These are phyloP conservation scores for Blastobotrys aristatus DNA, from an alignment of 1,139 yeast species.

Conservation along the genomic window DNA sequence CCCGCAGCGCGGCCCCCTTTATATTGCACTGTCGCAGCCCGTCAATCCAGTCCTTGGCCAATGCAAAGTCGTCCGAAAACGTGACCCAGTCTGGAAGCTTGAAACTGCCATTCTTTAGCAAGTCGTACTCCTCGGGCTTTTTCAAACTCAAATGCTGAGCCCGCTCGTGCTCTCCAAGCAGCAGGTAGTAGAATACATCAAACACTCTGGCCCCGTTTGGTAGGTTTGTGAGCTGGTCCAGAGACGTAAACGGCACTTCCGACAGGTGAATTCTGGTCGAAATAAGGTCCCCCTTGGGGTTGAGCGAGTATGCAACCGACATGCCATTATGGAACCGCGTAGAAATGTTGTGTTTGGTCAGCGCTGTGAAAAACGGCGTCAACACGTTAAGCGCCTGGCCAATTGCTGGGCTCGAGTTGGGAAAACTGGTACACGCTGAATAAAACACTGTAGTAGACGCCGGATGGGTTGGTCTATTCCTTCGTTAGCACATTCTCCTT, in stretches of 20 bases:
- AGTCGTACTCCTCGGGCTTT: constrained; percentile 31
- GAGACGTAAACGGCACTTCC: constrained; percentile 29
- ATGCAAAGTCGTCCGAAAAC: constrained; percentile 36
- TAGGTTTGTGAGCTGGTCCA: constrained; percentile 34
- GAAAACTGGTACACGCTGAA: constrained; percentile 33
- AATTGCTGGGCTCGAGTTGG: constrained; percentile 34
- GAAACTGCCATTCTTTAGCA: constrained; percentile 33
- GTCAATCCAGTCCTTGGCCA: constrained; percentile 40
- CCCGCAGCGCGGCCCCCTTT: constrained; percentile 32
- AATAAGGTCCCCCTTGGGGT: constrained; percentile 33
- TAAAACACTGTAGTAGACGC: constrained; percentile 33
- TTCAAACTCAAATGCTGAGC: constrained; percentile 33
- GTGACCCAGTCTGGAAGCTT: constrained; percentile 36
- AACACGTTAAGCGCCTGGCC: constrained; percentile 36
- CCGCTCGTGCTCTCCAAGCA: constrained; percentile 33
- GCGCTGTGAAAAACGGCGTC: constrained; percentile 38
- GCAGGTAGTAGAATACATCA: constrained; percentile 38
- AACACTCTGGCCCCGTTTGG: constrained; percentile 33
- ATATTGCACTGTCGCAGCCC: constrained; percentile 35
- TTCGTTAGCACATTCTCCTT: no score
- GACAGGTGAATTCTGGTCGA: constrained; percentile 33
- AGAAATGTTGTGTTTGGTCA: constrained; percentile 35
- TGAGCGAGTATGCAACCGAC: constrained; percentile 31
- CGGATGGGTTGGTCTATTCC: constrained; percentile 30
- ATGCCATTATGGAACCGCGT: constrained; percentile 37